Conservation (phyloP, 805 yeast species). For the Groenewaldozyma salmanticensis region DNA sequence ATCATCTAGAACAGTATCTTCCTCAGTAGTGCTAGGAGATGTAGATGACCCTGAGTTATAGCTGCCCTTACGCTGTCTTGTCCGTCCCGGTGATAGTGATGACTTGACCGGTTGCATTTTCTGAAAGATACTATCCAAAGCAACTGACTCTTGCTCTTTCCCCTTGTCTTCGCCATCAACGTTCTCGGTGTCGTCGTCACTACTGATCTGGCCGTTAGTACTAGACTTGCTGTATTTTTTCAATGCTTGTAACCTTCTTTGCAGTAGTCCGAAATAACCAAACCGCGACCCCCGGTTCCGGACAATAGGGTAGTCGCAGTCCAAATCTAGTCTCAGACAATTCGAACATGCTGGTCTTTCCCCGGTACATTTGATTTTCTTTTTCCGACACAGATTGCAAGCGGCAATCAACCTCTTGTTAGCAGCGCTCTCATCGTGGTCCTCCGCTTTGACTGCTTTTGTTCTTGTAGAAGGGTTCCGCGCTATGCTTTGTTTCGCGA, state of each 20-base stretch:
- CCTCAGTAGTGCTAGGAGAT: neutral
- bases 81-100: too few species aligned
- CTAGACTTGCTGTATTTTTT: conserved; percentile 5
- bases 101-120: neutral
- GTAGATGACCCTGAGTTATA: neutral
- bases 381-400: conserved; percentile 27
- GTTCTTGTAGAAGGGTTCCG: neutral
- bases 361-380: conserved; percentile 29
- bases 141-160: neutral
- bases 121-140: neutral
- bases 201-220: neutral
- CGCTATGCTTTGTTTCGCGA: too few species aligned
- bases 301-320: conserved; percentile 27
- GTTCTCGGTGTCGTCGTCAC: neutral
- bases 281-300: conserved; percentile 30
- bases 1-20: too few species aligned
- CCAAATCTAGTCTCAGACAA: conserved; percentile 25
- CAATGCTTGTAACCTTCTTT: conserved; percentile 16
- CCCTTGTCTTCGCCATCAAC: neutral
- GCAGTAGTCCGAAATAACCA: conserved; percentile 26
- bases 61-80: too few species aligned
- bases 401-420: conserved; percentile 26
- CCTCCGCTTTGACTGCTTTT: too few species aligned
- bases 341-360: conserved; percentile 29
- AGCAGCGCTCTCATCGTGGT: neutral